Evolutionary conservation across 2,329 filamentous ascomycete species (phyloP), one percentile per base, ranked within the genome.

Genomic region (Venturia effusa): DNA sequence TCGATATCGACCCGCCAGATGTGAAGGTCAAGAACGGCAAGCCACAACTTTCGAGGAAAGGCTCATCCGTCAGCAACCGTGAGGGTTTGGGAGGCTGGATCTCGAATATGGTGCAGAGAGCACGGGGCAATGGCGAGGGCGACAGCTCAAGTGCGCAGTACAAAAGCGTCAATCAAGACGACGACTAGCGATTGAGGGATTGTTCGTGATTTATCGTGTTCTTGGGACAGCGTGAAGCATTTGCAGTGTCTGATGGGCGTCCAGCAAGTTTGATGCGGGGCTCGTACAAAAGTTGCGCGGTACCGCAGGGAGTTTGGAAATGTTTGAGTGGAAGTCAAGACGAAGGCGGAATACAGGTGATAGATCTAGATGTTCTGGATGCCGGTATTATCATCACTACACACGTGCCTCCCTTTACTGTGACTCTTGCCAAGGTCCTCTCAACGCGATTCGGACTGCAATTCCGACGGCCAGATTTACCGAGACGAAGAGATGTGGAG

Each of bases 1-100:
- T 97, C 64, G 86, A 91, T 69, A 89, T 97, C 64, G 87, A 95
- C 48, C 89, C 90, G 5, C 90, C 91, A 1, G 81, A 85, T 61
- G 79, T 90, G 1, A 74, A 77, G 34, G 75, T 80, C 54, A 74
- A 77, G 48, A 79, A 80, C 66, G 80, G 80, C 63, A 84, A 83
- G 71, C 74, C 78, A 13, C 73, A 77, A 59, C 72, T 76, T 62
- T 66, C 67, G 32, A 67, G 68, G 61, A 48, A 63, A 32, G 66
- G 69, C 13, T 65, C 69, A 41, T 62, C 69, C 19, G 70, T 69
- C 69, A 69, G 22, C 65, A 67, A 66, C 40, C 60, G 69, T n/a
- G 83, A 88, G 69, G 86, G 87, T 4, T 76, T 89, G 63, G 84
- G 85, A 19, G 85, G 85, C 17, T 89, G 87, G 87, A 88, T 89